These are phyloP conservation scores for Beauveria australis DNA, from an alignment of 2,329 filamentous ascomycete genomes.

Conservation along the genomic window DNA sequence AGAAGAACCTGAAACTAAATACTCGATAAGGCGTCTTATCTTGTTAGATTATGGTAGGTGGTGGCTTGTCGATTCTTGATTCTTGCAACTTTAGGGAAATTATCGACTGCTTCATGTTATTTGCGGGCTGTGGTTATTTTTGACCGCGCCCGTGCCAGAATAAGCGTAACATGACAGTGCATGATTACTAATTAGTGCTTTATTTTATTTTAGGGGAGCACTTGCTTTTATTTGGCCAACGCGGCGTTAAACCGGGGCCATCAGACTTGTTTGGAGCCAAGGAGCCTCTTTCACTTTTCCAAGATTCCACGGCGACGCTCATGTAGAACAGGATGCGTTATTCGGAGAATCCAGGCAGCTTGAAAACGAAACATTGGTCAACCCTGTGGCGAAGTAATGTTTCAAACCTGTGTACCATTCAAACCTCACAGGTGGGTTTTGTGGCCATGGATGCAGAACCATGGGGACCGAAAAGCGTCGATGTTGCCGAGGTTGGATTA, in stretches of 20 bases:
- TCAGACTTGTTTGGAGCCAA: not conserved
- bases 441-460: constrained; percentile 1
- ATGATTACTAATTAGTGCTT: too few species aligned
- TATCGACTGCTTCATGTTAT: too few species aligned
- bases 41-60: too few species aligned
- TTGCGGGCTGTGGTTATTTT: too few species aligned
- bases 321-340: not conserved
- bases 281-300: not conserved
- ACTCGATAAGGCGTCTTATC: too few species aligned
- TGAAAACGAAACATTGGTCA: constrained; percentile 1
- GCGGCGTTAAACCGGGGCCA: not conserved
- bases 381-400: not conserved
- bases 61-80: too few species aligned
- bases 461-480: not conserved
- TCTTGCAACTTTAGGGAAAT: too few species aligned
- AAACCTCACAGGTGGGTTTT: not conserved
- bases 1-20: too few species aligned
- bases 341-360: not conserved
- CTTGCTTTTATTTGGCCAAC: too few species aligned
- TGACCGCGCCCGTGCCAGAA: too few species aligned
- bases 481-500: constrained; percentile 3
- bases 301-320: not conserved
- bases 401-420: not conserved
- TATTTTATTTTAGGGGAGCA: too few species aligned
- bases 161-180: too few species aligned